Conservation (phyloP, 2,329 filamentous ascomycete genomes). For the Apiospora malaysiana region DNA sequence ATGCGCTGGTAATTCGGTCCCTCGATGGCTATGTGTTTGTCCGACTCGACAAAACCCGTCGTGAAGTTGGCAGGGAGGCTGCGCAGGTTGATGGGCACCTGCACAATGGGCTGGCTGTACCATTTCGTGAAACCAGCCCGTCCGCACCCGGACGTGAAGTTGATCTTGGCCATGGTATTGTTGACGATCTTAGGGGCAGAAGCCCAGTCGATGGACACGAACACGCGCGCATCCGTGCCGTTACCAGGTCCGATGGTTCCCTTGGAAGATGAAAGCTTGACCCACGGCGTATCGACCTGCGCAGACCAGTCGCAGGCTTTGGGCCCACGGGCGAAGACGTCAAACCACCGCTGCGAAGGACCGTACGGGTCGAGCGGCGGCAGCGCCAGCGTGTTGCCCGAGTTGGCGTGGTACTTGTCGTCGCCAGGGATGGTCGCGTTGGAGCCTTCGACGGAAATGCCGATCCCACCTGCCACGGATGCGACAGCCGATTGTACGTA, state of each 20-base stretch:
- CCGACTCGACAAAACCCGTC: constrained; percentile 66
- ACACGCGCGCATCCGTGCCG: constrained; percentile 57
- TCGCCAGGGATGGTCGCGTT: constrained; percentile 73
- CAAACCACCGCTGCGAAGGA: constrained; percentile 62
- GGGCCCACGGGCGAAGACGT: constrained; percentile 66
- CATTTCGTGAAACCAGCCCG: constrained; percentile 37
- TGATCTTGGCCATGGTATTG: constrained; percentile 55
- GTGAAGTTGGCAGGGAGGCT: constrained; percentile 56
- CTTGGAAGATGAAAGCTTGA: constrained; percentile 55
- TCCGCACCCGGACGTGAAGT: constrained; percentile 48
- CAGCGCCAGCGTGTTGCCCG: constrained; percentile 58
- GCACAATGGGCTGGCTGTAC: constrained; percentile 50
- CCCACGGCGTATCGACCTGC: constrained; percentile 53
- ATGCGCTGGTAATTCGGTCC: constrained; percentile 57
- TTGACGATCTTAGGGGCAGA: constrained; percentile 43
- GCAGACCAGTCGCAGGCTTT: constrained; percentile 58
- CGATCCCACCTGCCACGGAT: constrained; percentile 66
- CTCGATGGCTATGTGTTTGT: constrained; percentile 62
- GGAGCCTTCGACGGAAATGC: constrained; percentile 67
- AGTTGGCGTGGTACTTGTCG: constrained; percentile 64
- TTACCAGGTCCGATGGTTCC: constrained; percentile 56
- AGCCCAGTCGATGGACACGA: constrained; percentile 62
- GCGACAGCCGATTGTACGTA: constrained; percentile 64
- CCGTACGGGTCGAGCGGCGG: constrained; percentile 66
- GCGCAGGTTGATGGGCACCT: constrained; percentile 60